Evolutionary conservation across 2,329 filamentous ascomycete genomes (phyloP), one percentile per base, ranked within the genome.

Genomic region (Neoarthrinium moseri): DNA sequence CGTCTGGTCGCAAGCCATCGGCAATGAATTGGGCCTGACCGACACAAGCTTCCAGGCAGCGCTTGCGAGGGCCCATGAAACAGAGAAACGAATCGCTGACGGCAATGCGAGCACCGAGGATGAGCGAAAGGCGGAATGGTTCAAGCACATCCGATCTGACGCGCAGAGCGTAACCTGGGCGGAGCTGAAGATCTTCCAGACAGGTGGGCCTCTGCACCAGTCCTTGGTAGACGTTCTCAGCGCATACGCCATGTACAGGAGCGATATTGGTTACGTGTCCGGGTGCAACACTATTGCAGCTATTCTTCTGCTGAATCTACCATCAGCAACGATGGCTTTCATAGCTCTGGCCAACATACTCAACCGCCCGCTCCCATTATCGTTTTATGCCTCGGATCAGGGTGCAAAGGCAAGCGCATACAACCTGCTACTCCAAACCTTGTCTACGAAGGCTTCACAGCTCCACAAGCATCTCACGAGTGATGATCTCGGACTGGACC

Each of bases 201-300:
- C 73, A 5, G 78, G 69, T 13, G 83, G 80, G 0, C 86, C 87
- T 2, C 70, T 91, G 10, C 81, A 91, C 59, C 72, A 81, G 47
- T 74, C 78, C 29, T 70, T 94, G 23, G 71, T 86, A 15, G 83
- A 92, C 59, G 81, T 94, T 8, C 73, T 92, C 49, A 83, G 83
- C 57, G 89, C 89, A 6, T 92, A 92, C 65, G 77, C 84, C 45
- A 87, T 90, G 80, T 94, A 94, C 66, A 79, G 89, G 50, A 86
- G 83, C 54, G 89, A 94, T 60, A 86, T 92, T 57, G 87, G 88
- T 51, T 91, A 90, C 58, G 77, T 89, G 47, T 75, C 78, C 51
- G 87, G 87, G 44, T 87, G 85, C 54, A 87, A 90, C 60, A 84
- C 84, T 18, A 83, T 89, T 52, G 87, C 88, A 2, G 89, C 84